These are phyloP conservation scores for Hypomontagnella monticulosa DNA, from an alignment of 495 filamentous ascomycete genomes.

Conservation along the genomic window DNA sequence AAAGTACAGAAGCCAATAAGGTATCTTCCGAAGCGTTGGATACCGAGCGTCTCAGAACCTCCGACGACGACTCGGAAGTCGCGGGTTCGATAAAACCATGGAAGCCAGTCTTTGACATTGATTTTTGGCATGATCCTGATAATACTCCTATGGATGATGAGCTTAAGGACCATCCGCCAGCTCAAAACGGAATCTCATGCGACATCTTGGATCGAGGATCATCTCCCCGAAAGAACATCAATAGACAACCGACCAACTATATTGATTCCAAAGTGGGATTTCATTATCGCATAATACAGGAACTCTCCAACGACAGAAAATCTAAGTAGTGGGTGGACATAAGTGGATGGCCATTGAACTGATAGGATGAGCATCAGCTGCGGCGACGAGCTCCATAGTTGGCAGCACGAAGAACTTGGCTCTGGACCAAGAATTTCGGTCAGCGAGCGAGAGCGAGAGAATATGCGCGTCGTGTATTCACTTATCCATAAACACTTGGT, in stretches of 20 bases:
- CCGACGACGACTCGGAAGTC: not conserved
- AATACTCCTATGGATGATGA: not conserved
- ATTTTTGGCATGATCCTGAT: conserved; percentile 25
- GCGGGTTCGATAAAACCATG: conserved; percentile 14
- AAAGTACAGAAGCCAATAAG: not conserved
- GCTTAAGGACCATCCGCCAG: not conserved
- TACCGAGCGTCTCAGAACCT: not conserved
- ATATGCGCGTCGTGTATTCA: conserved; percentile 8
- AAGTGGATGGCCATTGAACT: no score
- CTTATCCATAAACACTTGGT: conserved; percentile 38
- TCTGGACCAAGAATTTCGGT: no score
- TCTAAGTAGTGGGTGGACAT: not conserved
- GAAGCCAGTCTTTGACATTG: conserved; percentile 19
- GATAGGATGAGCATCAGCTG: no score
- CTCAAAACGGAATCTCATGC: not conserved
- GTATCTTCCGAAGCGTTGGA: conserved; percentile 2
- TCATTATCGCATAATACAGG: not conserved
- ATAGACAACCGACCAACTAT: not conserved
- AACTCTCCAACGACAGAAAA: not conserved
- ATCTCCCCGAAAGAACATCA: not conserved
- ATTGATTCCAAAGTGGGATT: not conserved
- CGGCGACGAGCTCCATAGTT: no score
- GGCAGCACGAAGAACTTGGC: no score
- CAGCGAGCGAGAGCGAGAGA: no score
- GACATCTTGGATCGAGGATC: not conserved